phyloP scores from a whole-genome alignment of 441 rosid genomes.

The Francoa sonchifolia region DNA sequence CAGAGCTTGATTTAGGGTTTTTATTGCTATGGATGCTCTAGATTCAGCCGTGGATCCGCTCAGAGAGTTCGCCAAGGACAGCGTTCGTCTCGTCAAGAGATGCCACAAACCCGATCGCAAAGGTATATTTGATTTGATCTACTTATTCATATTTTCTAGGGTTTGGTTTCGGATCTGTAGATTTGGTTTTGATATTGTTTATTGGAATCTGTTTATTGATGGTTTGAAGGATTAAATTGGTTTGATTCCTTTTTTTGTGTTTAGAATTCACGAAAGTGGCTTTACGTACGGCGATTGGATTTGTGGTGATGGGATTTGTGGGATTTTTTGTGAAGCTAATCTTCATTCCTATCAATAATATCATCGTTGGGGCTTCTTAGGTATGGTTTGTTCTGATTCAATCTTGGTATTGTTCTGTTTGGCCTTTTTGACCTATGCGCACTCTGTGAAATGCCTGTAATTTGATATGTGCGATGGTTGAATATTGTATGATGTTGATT shows the following conservation, averaged over 20 bases:
- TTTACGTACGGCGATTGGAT: slow-evolving; percentile 70
- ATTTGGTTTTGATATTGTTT: no score
- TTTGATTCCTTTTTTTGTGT: neutral
- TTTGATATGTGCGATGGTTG: no score
- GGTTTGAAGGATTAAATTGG: neutral
- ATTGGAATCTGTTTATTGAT: neutral
- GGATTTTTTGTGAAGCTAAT: slow-evolving; percentile 77
- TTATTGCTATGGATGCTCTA: slow-evolving; percentile 77
- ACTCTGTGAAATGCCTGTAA: no score
- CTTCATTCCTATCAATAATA: slow-evolving; percentile 84
- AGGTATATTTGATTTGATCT: slow-evolving; percentile 21
- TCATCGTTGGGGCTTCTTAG: slow-evolving; percentile 67
- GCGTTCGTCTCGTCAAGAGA: slow-evolving; percentile 78
- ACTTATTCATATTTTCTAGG: no score
- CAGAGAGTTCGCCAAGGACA: slow-evolving; percentile 72
- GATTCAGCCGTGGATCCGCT: slow-evolving; percentile 61
- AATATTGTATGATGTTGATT: no score
- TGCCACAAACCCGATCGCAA: slow-evolving; percentile 95
- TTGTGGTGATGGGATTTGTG: slow-evolving; percentile 84
- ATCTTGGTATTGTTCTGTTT: no score
- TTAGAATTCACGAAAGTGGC: slow-evolving; percentile 70
- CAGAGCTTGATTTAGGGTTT: no score
- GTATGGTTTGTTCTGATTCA: slow-evolving; percentile 9
- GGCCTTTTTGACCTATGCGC: no score
- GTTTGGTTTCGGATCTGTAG: no score